Base-by-base conservation (phyloP, 768 basidiomycete genomes). In the Trametes villosa region DNA sequence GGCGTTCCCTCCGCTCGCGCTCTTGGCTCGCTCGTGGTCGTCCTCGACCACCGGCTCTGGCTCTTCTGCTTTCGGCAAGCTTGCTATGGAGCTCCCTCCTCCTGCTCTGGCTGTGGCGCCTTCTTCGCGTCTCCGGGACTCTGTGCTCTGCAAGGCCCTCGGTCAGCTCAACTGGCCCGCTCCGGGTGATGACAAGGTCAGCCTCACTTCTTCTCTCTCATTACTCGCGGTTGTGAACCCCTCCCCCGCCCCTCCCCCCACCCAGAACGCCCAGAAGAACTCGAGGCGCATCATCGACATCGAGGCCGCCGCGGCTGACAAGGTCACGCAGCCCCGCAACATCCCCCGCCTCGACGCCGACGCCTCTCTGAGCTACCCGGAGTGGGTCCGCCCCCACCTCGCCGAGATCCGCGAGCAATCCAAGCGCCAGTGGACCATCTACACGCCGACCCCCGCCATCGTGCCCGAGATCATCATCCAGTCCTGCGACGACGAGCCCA, bases 361-460 rank as follows among this genome's bases (percentile, higher is more conserved):
- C 51, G 42, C 62, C n/a, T 26, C 52, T 8, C 38, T 54, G 33
- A 45, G 24, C 7, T 63, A 54, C 31, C 57, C 57, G 31, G 57
- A 58, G 22, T 63, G 62, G 57, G 47, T 63, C 47, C 62, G 62
- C 24, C 62, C 51, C 33, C 48, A 63, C 53, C 46, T 59, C 8
- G 22, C 38, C 15, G 46, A 53, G 30, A 44, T 59, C 41, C 62
- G 47, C 22, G 62, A 59, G 20, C 57, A 59, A 15, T 49, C 60
- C 33, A 51, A 31, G 22, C 53, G 50, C 20, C 31, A 62, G 11
- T 57, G 54, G 60, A 46, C 34, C 12, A 7, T 57, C 33, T 57
- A 57, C 54, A 22, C 17, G 1, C 60, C 60, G n/a, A 27, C 20
- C n/a, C 11, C 36, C 2, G 3, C 33, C 38, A 22, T 13, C 1